Base-by-base conservation (phyloP, 2,329 filamentous ascomycete genomes). In the Colletotrichum karsti region DNA sequence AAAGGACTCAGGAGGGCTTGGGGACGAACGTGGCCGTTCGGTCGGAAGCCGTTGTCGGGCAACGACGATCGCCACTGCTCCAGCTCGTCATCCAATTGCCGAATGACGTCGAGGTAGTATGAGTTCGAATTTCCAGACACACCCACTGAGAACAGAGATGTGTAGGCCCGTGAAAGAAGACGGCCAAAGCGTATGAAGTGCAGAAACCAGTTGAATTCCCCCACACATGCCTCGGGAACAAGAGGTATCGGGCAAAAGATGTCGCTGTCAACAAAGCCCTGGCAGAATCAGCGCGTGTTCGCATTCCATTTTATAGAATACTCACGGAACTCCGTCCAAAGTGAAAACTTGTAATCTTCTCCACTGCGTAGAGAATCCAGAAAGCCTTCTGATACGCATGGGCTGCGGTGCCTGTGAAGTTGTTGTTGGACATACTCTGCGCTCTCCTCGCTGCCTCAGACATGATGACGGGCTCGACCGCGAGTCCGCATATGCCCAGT, bases 221-320 rank as follows among this genome's bases (percentile, higher is more conserved):
- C 72, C 3, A 72, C 63, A 0, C 71, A 53, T 7, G 71, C 67
- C 44, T 74, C 74, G 4, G 72, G 70, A 3, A 74, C 64, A 3
- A 51, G 9, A 1, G 77, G 76, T 2, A 78, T 66, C 0, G 75
- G 75, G n/a, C 74, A 75, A 6, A 71, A 70, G 37, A 78, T 78
- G 62, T 78, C 76, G 46, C 74, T 71, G 63, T 78, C 77, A 22
- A 76, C 70, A 37, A 78, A 78, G 3, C 69, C 66, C 75, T 77
- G 59, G 2, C 1, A 7, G 4, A 3, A 5, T 28, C 18, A 56
- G 53, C 15, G 53, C 8, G 13, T n/a, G 7, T 0, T 12, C 35
- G 5, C 0, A n/a, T n/a, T 18, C 6, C 0, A 0, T 12, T 35
- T 8, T 39, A 13, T 9, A 6, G 0, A 12, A 13, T 0, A 69